phyloP scores from a whole-genome alignment of 495 filamentous ascomycete genomes.

The Bryoglossum gracile region DNA sequence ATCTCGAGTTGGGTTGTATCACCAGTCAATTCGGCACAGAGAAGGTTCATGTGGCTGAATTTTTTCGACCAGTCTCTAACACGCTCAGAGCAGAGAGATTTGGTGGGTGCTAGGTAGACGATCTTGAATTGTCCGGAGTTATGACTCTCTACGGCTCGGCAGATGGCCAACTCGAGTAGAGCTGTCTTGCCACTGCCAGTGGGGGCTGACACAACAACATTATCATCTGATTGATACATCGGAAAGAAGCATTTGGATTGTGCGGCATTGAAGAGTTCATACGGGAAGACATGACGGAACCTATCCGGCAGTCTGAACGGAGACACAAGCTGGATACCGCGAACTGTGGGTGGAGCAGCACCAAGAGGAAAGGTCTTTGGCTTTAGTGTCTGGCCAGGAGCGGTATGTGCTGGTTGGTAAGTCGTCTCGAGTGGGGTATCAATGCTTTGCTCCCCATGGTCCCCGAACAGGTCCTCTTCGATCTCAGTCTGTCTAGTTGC shows the following conservation, averaged over 20 bases:
- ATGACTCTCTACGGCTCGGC: constrained; percentile 57
- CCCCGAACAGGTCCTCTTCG: neutral
- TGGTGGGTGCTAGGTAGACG: constrained; percentile 92
- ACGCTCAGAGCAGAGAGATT: constrained; percentile 82
- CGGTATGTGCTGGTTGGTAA: neutral
- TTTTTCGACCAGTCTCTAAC: constrained; percentile 78
- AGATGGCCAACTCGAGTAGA: constrained; percentile 87
- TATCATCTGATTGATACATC: constrained; percentile 68
- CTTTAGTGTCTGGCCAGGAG: neutral
- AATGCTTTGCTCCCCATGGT: neutral
- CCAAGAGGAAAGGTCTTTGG: constrained; percentile 10
- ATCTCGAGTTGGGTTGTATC: constrained; percentile 77
- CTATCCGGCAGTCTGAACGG: constrained; percentile 68
- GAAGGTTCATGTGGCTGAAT: constrained; percentile 65
- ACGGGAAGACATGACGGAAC: constrained; percentile 70
- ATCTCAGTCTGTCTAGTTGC: constrained; percentile 3
- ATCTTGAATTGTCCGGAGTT: constrained; percentile 76
- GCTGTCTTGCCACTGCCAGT: constrained; percentile 94
- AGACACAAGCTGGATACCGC: constrained; percentile 70
- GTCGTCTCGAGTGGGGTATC: neutral
- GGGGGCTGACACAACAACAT: constrained; percentile 82
- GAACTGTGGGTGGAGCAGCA: constrained; percentile 37
- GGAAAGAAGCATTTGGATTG: constrained; percentile 80
- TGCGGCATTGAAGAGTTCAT: constrained; percentile 80
- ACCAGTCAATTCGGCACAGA: constrained; percentile 83